Percentiles rank a stretch among this genome's conserved stretches.
phyloP scores from a whole-genome alignment of 345 rosid genomes.

The Pistacia atlantica region DNA sequence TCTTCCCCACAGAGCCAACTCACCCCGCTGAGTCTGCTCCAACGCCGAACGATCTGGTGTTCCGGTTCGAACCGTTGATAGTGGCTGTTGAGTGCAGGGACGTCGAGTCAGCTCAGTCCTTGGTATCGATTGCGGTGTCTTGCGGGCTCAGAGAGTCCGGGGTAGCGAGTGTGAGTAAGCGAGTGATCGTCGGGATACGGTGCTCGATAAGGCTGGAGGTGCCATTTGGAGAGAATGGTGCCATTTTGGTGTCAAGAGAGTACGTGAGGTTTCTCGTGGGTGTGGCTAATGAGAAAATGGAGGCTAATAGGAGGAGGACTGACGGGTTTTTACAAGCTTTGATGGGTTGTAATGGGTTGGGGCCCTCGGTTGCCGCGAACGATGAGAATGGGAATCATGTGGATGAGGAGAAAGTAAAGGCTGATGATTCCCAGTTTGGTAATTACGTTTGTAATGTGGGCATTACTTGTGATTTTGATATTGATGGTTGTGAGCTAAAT shows the following conservation, averaged over 20 bases:
- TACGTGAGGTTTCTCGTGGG: conserved; percentile 73
- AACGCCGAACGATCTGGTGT: conserved; percentile 46
- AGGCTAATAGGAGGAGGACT: conserved; percentile 69
- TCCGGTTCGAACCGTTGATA: conserved; percentile 89
- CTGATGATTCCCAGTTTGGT: conserved; percentile 36
- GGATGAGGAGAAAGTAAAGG: conserved; percentile 27
- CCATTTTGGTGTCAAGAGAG: conserved; percentile 57
- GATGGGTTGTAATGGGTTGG: conserved; percentile 30
- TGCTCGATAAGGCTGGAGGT: conserved; percentile 90
- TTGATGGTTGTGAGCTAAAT: background rate
- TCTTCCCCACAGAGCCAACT: conserved; percentile 39
- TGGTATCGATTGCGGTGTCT: conserved; percentile 71
- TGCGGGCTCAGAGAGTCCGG: conserved; percentile 89
- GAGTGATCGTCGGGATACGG: conserved; percentile 81
- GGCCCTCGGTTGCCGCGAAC: conserved; percentile 12
- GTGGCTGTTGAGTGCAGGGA: conserved; percentile 81
- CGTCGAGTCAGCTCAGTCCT: conserved; percentile 56
- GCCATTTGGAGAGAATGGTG: conserved; percentile 60
- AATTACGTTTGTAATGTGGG: conserved; percentile 21
- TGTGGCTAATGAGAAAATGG: conserved; percentile 87
- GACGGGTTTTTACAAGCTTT: conserved; percentile 58
- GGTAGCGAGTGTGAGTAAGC: conserved; percentile 66
- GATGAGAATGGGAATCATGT: conserved; percentile 27
- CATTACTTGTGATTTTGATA: background rate
- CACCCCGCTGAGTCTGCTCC: background rate